Evolutionary conservation across 805 yeast genomes (phyloP), one percentile per base, ranked within the genome.

Genomic region (Zygotorulaspora chibaensis): DNA sequence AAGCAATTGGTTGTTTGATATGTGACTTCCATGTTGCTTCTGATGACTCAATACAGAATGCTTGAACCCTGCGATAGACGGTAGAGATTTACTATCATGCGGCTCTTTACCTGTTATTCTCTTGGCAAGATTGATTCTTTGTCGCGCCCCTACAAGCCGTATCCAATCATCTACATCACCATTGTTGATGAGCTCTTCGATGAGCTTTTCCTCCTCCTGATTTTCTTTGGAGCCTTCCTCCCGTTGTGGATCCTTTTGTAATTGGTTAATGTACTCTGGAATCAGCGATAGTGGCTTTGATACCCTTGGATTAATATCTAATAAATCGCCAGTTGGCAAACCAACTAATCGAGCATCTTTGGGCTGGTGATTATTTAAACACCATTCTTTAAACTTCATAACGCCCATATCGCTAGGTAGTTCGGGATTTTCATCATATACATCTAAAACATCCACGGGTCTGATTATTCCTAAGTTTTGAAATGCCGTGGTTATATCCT

Each of bases 401-500:
- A 78, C 70, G 2, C 84, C 86, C 25, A 52, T 63, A 43, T 69
- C 69, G 17, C 75, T 73, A 1, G 70, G 61, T 3, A 70, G 67
- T 38, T 73, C 70, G 2, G 73, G 68, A 50, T 80, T 61, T 46
- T 63, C 68, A 37, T 62, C 85, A 54, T 67, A 75, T 0, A 80
- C 73, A 50, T 81, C 87, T 28, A 83, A 60, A 8, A 67, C 41
- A 38, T 72, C 74, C 3, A 74, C 71, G 0, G 91, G 89, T 35
- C 78, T 76, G 13, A 88, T 66, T 35, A 84, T 66, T 12, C 83
- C 84, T 17, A 79, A 62, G 48, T 80, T 79, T 27, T 78, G 73
- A 66, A 90, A 72, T 0, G 93, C 88, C 57, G 80, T 79, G 13
- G 87, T 68, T 5, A 87, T 70, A 61, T 91, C 98, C 48, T 80